Conservation (phyloP, 345 rosid genomes). For the Salix exigua region DNA sequence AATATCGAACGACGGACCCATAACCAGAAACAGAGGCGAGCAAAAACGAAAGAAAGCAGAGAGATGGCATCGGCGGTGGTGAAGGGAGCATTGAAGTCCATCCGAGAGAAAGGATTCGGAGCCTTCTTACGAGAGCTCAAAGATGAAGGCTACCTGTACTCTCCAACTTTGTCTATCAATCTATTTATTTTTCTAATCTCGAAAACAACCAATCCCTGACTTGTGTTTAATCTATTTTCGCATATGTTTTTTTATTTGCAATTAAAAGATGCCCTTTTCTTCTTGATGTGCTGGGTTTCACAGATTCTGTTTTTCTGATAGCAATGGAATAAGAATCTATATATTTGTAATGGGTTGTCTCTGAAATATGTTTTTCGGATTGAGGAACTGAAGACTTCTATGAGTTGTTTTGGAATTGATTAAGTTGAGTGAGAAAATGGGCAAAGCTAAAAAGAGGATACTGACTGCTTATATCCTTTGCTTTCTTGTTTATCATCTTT, state of each 20-base stretch:
- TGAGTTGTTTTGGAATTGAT: no score
- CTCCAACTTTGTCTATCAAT: not conserved
- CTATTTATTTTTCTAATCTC: not conserved
- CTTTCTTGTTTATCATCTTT: slow-evolving; percentile 12
- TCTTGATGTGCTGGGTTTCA: no score
- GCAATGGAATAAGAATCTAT: no score
- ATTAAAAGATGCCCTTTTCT: no score
- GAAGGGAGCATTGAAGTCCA: slow-evolving; percentile 58
- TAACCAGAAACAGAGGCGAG: not conserved
- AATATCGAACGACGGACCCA: not conserved
- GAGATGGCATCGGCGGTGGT: slow-evolving; percentile 75
- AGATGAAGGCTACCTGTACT: slow-evolving; percentile 69
- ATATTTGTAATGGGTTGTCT: no score
- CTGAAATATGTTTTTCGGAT: no score
- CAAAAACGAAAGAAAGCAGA: slow-evolving; percentile 5
- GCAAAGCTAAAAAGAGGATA: not conserved
- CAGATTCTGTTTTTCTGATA: no score
- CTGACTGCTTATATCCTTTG: slow-evolving; percentile 17
- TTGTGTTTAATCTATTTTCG: no score
- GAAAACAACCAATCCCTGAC: not conserved
- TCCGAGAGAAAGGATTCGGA: slow-evolving; percentile 71
- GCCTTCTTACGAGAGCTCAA: slow-evolving; percentile 56
- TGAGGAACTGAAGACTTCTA: no score
- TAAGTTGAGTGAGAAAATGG: no score
- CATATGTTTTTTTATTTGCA: no score